Evolutionary conservation across 1,284 basidiomycete genomes (phyloP).

Genomic region (Sanghuangporus baumii): DNA sequence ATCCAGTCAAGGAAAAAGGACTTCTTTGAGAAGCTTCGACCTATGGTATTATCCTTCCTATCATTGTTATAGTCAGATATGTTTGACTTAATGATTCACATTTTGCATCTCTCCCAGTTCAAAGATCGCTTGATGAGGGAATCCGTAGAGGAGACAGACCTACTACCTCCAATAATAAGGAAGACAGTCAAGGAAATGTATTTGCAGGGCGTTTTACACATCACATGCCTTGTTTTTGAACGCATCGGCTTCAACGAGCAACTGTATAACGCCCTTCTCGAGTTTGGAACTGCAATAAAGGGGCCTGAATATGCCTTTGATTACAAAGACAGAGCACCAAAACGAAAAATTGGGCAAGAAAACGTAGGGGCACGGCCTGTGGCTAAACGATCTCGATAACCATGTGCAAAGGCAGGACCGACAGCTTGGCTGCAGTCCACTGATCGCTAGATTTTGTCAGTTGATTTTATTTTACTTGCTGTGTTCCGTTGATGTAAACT

Average conservation of each 20-base stretch:
- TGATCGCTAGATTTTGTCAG: too few relatives aligned
- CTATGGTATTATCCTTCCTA: not conserved
- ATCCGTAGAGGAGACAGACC: not conserved
- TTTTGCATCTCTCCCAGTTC: not conserved
- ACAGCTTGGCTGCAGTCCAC: too few relatives aligned
- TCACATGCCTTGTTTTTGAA: not conserved
- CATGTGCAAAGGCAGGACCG: too few relatives aligned
- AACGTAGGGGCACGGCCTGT: too few relatives aligned
- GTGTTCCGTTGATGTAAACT: too few relatives aligned
- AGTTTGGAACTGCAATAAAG: not conserved
- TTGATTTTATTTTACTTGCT: too few relatives aligned
- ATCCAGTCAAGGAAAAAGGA: not conserved
- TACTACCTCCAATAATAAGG: not conserved
- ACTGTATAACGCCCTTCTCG: not conserved
- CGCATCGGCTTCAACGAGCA: conserved; percentile 1
- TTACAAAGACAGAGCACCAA: too few relatives aligned
- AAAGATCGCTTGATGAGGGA: not conserved
- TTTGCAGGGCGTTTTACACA: not conserved
- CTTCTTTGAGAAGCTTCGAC: not conserved
- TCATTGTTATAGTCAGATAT: too few relatives aligned
- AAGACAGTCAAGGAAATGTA: not conserved
- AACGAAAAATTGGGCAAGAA: too few relatives aligned
- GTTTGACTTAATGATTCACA: too few relatives aligned
- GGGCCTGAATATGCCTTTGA: too few relatives aligned
- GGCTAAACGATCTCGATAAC: too few relatives aligned